Evolutionary conservation across 441 rosid genomes (phyloP).

Genomic region (Populus hybrid): DNA sequence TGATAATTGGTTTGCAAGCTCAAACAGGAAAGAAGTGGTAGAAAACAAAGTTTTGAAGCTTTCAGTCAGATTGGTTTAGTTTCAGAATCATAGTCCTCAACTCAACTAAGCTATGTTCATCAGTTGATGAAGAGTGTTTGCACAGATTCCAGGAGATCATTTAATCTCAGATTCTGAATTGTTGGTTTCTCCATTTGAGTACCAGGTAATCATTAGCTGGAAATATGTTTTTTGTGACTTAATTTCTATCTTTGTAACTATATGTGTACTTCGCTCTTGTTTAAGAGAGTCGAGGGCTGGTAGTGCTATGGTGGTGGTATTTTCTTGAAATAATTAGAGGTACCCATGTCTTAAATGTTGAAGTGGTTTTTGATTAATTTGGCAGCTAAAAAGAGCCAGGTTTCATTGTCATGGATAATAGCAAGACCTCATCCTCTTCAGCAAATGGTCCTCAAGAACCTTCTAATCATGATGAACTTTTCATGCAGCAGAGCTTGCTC

Average conservation of each 20-base stretch:
- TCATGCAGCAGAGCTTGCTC: slow-evolving; percentile 62
- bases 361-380: not conserved
- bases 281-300: not conserved
- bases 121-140: not conserved
- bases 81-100: not conserved
- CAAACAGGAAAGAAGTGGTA: too few relatives aligned
- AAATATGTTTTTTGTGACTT: not conserved
- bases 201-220: not conserved
- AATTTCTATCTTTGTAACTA: not conserved
- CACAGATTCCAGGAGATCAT: not conserved
- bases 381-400: not conserved
- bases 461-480: slow-evolving; percentile 64
- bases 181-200: not conserved
- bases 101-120: not conserved
- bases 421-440: slow-evolving; percentile 39
- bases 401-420: slow-evolving; percentile 19
- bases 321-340: not conserved
- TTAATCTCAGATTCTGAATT: not conserved
- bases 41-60: not conserved
- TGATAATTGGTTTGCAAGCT: not conserved
- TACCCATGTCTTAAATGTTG: not conserved
- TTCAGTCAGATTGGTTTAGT: not conserved
- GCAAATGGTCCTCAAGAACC: slow-evolving; percentile 39
- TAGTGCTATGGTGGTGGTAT: not conserved
- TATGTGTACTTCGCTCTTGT: too few relatives aligned